phyloP scores from a whole-genome alignment of 805 yeast genomes.

The Maudiozyma turicensis region DNA sequence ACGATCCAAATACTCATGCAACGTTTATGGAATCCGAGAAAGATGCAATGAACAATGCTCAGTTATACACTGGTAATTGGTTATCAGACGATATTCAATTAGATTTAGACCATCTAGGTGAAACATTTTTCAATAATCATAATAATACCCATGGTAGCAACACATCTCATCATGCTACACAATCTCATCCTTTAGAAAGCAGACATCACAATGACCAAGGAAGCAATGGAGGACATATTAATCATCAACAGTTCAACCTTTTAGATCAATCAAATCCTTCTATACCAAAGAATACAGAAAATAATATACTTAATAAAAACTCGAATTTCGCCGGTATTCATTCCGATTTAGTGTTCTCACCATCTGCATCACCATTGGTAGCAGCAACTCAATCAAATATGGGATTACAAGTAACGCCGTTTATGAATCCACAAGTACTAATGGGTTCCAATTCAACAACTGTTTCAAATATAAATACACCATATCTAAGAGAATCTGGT shows the following conservation, averaged over 20 bases:
- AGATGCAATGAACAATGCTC: not conserved
- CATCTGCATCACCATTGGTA: slow-evolving; percentile 8
- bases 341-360: slow-evolving; percentile 6
- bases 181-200: not conserved
- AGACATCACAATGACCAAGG: not conserved
- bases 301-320: not conserved
- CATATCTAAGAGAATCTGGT: slow-evolving; percentile 1
- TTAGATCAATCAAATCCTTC: not conserved
- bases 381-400: slow-evolving; percentile 4
- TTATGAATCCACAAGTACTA: slow-evolving; percentile 7
- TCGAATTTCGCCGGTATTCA: not conserved
- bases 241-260: not conserved
- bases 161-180: too few species aligned
- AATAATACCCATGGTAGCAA: not conserved
- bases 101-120: slow-evolving; percentile 7
- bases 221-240: not conserved
- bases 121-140: slow-evolving; percentile 1
- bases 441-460: not conserved
- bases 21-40: not conserved
- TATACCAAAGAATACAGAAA: not conserved
- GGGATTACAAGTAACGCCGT: slow-evolving; percentile 8
- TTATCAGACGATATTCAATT: slow-evolving; percentile 6
- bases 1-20: not conserved
- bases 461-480: slow-evolving; percentile 2
- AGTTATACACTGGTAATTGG: slow-evolving; percentile 3